phyloP scores from a whole-genome alignment of 371 early-diverging fungal genomes.

The Caulochytrium protostelioides region DNA sequence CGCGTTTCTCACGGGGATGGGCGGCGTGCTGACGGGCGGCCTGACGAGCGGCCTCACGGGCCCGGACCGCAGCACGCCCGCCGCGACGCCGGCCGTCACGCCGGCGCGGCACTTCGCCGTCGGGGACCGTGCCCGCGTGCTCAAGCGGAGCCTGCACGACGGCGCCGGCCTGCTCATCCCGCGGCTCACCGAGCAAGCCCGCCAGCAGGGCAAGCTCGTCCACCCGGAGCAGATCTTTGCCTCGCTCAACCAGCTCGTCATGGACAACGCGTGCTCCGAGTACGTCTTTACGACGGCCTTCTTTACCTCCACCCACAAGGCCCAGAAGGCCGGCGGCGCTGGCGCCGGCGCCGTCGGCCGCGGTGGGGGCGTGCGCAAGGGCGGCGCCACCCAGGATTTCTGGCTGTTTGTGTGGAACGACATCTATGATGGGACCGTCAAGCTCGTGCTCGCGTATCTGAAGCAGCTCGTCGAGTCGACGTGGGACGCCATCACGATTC shows the following conservation, averaged over 20 bases:
- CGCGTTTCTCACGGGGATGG: too few species aligned
- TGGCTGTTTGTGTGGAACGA: conserved; percentile 37
- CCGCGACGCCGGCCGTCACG: too few species aligned
- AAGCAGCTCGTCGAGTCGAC: conserved; percentile 44
- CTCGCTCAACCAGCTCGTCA: conserved; percentile 58
- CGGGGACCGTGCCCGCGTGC: too few species aligned
- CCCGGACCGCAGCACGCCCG: too few species aligned
- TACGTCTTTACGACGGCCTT: conserved; percentile 71
- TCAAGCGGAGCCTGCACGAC: too few species aligned
- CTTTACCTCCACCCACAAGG: conserved; percentile 27
- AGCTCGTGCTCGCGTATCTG: conserved; percentile 40
- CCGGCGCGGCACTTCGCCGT: too few species aligned
- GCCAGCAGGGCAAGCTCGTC: conserved; percentile 45
- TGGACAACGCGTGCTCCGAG: conserved; percentile 81
- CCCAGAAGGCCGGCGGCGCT: too few species aligned
- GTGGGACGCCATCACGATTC: conserved; percentile 69
- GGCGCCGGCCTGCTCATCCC: conserved; percentile 10
- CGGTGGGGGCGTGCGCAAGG: too few species aligned
- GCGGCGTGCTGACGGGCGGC: too few species aligned
- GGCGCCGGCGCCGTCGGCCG: too few species aligned
- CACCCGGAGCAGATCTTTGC: too few species aligned
- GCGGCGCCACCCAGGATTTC: conserved; percentile 26
- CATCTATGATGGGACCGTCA: conserved; percentile 63
- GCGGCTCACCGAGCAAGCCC: conserved; percentile 9
- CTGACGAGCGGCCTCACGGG: too few species aligned